Base-by-base conservation (phyloP, 805 yeast species). In the Grigorovia humatica region DNA sequence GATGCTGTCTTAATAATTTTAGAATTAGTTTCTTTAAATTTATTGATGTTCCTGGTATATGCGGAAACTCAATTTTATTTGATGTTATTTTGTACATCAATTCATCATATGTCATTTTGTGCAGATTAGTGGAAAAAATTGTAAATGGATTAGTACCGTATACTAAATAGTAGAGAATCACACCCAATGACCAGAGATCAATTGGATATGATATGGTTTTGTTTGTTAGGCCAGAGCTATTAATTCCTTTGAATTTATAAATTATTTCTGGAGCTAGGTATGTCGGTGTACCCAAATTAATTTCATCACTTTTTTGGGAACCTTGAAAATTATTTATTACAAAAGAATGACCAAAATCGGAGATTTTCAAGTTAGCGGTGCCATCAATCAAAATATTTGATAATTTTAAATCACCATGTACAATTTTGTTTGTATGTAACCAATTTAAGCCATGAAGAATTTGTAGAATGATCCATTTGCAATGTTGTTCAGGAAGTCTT, bases 141-240 rank as follows among this genome's bases (percentile, higher is more conserved):
- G 45, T 44, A 17, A 48, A 48, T 17, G 51, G 51, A 32, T 44
- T 49, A 8, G 27, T 44, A 35, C 97, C 97, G 53, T 83, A 75
- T 47, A 91, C 73, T 70, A 91, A 77, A 3, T 96, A 95, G 63
- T 82, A 91, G 74, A 91, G 75, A 85, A 91, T 89, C 53, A 91
- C 84, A 54, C 99, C 99, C 57, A 88, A 81, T 8, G 97, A 90
- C 99, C 99, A 91, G 54, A 88, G 79, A 67, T 91, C 99, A 48
- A 88, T 96, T 66, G 88, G 96, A 63, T 81, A 88, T 48, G 93
- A 81, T 15, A 68, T 90, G 96, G 13, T 96, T 96, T 20, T 79
- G 75, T 49, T 73, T 76, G 61, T 86, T 85, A 30, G 93, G 91
- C 27, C 88, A n/a, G 44, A 43, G 27, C 84, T 57, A 89, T 76